Evolutionary conservation across 192 early-diverging fungal species (phyloP).

Genomic region (Dispira simplex): DNA sequence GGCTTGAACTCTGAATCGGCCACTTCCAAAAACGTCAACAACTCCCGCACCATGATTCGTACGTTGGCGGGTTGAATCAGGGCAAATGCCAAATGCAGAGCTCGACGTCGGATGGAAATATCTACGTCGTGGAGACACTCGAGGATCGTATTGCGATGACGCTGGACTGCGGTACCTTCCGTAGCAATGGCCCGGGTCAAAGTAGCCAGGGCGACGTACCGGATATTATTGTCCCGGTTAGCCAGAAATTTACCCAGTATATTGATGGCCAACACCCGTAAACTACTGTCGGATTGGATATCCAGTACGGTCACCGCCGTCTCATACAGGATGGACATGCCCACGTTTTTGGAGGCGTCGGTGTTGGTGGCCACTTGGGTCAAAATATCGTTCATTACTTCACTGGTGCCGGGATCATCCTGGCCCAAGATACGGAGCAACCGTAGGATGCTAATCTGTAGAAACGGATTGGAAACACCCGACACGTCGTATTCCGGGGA

Average conservation of each 20-base stretch:
- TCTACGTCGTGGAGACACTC: conserved; percentile 92
- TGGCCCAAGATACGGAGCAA: conserved; percentile 73
- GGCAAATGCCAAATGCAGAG: conserved; percentile 90
- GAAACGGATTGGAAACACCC: conserved; percentile 93
- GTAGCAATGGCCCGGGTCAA: conserved; percentile 77
- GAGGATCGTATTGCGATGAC: conserved; percentile 91
- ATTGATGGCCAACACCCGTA: conserved; percentile 93
- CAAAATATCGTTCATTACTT: conserved; percentile 93
- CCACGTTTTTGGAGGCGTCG: conserved; percentile 90
- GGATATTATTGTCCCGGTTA: conserved; percentile 94
- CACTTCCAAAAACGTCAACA: conserved; percentile 83
- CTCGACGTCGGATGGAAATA: conserved; percentile 91
- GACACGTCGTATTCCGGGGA: conserved; percentile 93
- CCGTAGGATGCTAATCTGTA: conserved; percentile 86
- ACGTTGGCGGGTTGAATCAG: conserved; percentile 90
- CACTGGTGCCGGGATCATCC: conserved; percentile 68
- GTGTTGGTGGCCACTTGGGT: conserved; percentile 95
- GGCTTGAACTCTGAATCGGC: conserved; percentile 82
- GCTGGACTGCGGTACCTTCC: conserved; percentile 89
- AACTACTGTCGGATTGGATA: conserved; percentile 74
- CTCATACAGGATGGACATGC: conserved; percentile 95
- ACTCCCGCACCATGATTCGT: conserved; percentile 78
- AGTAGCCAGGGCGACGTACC: conserved; percentile 97
- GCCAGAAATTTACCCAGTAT: conserved; percentile 92
- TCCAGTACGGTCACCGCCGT: conserved; percentile 94